These are phyloP conservation scores for Boeremia exigua DNA, from an alignment of 2,329 filamentous ascomycete species.

Conservation along the genomic window DNA sequence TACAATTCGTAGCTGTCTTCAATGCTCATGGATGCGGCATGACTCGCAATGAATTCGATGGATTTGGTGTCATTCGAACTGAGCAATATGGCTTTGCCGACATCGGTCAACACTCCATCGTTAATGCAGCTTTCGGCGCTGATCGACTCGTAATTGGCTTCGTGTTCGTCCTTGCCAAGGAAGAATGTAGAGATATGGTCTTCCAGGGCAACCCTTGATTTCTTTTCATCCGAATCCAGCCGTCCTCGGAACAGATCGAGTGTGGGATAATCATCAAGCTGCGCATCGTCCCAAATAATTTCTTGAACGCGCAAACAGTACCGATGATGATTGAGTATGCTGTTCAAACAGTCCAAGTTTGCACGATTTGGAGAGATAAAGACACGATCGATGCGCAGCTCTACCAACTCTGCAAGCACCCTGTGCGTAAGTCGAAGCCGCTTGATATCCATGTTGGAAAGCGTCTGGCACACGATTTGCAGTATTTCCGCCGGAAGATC, in stretches of 20 bases:
- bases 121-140: neutral
- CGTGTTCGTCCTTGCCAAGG: neutral
- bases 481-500: constrained; percentile 31
- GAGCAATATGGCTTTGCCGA: constrained; percentile 23
- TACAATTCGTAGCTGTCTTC: constrained; percentile 40
- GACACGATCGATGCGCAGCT: constrained; percentile 44
- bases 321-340: constrained; percentile 46
- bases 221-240: neutral
- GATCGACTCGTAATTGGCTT: constrained; percentile 8
- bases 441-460: constrained; percentile 31
- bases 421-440: constrained; percentile 25
- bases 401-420: constrained; percentile 23
- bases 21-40: constrained; percentile 24
- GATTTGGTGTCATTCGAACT: constrained; percentile 21
- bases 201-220: neutral
- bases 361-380: constrained; percentile 52
- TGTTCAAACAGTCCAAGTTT: constrained; percentile 48
- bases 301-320: constrained; percentile 45
- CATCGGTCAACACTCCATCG: constrained; percentile 16
- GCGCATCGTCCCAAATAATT: constrained; percentile 52
- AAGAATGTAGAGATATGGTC: constrained; percentile 3
- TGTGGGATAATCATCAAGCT: constrained; percentile 28
- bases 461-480: constrained; percentile 20
- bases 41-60: constrained; percentile 21
- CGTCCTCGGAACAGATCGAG: constrained; percentile 16